These are phyloP conservation scores for Aspergillus sp. DNA, from an alignment of 2,329 filamentous ascomycete species.

Conservation along the genomic window DNA sequence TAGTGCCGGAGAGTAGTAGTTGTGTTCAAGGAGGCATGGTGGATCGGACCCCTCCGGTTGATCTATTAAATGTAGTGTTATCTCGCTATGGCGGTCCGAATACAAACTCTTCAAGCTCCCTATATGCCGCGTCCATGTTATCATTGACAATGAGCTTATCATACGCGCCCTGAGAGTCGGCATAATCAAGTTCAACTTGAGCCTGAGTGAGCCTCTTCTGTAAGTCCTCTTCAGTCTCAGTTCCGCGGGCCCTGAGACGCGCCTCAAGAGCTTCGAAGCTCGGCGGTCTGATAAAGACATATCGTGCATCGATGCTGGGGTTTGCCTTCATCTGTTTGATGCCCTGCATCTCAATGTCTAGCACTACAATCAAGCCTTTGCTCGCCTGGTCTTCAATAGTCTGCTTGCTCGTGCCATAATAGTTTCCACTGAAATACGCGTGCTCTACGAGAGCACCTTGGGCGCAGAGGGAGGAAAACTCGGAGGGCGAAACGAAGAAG, in stretches of 20 bases:
- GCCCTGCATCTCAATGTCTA: conserved; percentile 89
- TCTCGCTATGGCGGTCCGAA: conserved; percentile 2
- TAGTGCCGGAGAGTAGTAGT: too few species aligned
- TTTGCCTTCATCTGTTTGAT: conserved; percentile 80
- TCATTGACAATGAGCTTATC: conserved; percentile 63
- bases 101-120: conserved; percentile 46
- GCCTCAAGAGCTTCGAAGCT: conserved; percentile 67
- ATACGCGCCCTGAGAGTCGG: conserved; percentile 60
- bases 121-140: conserved; percentile 52
- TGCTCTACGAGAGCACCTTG: conserved; percentile 73
- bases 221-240: conserved; percentile 67
- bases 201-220: conserved; percentile 66
- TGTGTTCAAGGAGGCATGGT: too few species aligned
- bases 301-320: conserved; percentile 64
- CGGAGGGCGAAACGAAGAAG: conserved; percentile 63
- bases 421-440: conserved; percentile 74
- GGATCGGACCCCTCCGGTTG: too few species aligned
- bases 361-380: conserved; percentile 60
- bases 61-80: background rate
- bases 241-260: conserved; percentile 65
- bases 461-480: conserved; percentile 62
- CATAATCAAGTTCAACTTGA: conserved; percentile 66
- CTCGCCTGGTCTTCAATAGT: conserved; percentile 15
- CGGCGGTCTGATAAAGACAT: conserved; percentile 77
- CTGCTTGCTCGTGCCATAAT: conserved; percentile 72